Evolutionary conservation across 2,329 filamentous ascomycete genomes (phyloP).

Genomic region (Aspergillus sergii): DNA sequence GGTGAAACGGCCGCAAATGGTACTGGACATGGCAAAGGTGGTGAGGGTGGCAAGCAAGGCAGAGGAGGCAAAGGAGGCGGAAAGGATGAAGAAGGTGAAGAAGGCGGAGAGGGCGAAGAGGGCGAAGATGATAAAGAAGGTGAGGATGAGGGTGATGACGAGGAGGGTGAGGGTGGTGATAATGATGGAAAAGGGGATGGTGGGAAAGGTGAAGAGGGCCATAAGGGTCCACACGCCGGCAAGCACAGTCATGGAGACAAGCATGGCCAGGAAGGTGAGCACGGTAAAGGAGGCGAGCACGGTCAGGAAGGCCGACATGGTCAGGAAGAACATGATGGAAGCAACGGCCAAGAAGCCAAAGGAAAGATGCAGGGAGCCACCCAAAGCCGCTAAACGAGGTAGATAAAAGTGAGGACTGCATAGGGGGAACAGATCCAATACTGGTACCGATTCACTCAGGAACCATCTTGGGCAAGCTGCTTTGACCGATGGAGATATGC

Average conservation of each 20-base stretch:
- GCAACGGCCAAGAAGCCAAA: no score
- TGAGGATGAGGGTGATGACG: background rate
- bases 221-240: background rate
- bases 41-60: background rate
- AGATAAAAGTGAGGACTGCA: background rate
- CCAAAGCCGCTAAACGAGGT: background rate
- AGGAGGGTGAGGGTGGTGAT: no score
- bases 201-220: no score
- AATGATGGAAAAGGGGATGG: background rate
- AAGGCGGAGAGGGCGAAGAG: background rate
- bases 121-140: background rate
- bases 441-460: no score
- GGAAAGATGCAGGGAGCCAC: no score
- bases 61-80: background rate
- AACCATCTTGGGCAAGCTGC: background rate
- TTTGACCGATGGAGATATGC: background rate
- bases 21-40: background rate
- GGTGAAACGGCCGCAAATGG: background rate
- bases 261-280: background rate
- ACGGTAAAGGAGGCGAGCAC: background rate
- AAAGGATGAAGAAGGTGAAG: background rate
- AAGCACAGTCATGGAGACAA: background rate
- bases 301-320: background rate
- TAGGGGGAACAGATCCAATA: background rate
- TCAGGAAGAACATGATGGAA: background rate